Evolutionary conservation across 164 flowering plant genomes (phyloP).

Genomic region (Chimonanthus salicifolius): DNA sequence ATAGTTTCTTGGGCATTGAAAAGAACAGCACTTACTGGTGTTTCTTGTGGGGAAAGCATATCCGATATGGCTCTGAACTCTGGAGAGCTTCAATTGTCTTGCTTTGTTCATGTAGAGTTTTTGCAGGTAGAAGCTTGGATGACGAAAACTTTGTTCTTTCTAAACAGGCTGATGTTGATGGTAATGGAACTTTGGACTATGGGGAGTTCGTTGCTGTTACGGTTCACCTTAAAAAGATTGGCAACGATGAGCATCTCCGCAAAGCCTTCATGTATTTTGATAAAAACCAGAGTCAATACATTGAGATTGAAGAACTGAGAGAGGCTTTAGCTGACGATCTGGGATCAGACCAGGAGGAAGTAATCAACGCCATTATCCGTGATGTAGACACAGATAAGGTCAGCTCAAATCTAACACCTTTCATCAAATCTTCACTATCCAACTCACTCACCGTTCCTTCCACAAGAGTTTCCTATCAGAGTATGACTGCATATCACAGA

Average conservation of each 20-base stretch:
- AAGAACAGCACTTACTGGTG: no score
- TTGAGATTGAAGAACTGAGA: constrained; percentile 82
- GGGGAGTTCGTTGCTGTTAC: constrained; percentile 81
- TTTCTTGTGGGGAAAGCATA: no score
- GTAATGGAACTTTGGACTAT: constrained; percentile 69
- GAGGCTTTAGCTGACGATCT: constrained; percentile 67
- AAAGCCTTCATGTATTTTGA: constrained; percentile 82
- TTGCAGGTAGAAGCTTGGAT: background rate
- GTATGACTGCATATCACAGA: no score
- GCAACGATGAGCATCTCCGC: constrained; percentile 73
- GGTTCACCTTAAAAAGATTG: constrained; percentile 76
- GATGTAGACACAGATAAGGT: constrained; percentile 98
- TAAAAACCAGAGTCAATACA: constrained; percentile 53
- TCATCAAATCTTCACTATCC: background rate
- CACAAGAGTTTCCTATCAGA: background rate
- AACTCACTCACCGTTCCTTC: background rate
- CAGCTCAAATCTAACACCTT: constrained; percentile 3
- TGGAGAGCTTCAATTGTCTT: no score
- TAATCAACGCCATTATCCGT: constrained; percentile 65
- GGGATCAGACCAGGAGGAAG: constrained; percentile 63
- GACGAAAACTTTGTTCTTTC: background rate
- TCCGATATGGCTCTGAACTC: no score
- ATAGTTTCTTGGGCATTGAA: no score
- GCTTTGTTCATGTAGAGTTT: no score
- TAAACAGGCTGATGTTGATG: constrained; percentile 77